Evolutionary conservation across 1,139 yeast genomes (phyloP).

Genomic region (Diutina mesorugosa): DNA sequence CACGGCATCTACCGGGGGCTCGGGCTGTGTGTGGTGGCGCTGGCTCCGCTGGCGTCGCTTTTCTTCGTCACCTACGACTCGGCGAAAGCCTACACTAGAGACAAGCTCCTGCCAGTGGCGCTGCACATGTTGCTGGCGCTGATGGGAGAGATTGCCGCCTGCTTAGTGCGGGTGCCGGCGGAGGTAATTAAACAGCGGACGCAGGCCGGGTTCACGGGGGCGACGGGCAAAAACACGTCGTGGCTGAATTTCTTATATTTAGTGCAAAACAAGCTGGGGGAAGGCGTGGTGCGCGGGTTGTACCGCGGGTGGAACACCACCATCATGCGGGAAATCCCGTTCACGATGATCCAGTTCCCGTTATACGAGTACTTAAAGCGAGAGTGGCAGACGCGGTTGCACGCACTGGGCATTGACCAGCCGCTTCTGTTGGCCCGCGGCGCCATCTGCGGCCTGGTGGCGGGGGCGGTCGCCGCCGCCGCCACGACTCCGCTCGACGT

Average conservation of each 20-base stretch:
- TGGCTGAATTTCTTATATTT: constrained; percentile 54
- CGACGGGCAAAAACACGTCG: constrained; percentile 43
- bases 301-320: constrained; percentile 93
- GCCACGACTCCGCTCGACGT: constrained; percentile 89
- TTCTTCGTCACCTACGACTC: constrained; percentile 85
- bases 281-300: constrained; percentile 64
- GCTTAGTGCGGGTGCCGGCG: constrained; percentile 90
- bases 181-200: constrained; percentile 94
- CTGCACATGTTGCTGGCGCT: constrained; percentile 82
- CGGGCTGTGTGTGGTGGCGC: constrained; percentile 88
- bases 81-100: constrained; percentile 42
- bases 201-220: constrained; percentile 46
- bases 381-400: constrained; percentile 25
- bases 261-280: constrained; percentile 49
- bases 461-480: constrained; percentile 94
- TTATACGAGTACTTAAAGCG: constrained; percentile 72
- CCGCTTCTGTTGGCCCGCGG: constrained; percentile 57
- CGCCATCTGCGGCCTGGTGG: constrained; percentile 88
- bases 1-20: constrained; percentile 81
- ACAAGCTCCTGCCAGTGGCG: constrained; percentile 15
- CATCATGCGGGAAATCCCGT: constrained; percentile 88
- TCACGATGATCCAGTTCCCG: constrained; percentile 91
- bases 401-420: constrained; percentile 6
- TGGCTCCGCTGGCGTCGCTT: constrained; percentile 87
- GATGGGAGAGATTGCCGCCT: constrained; percentile 84